These are phyloP conservation scores for Diphasiastrum complanatum DNA, from an alignment of 83 land plant genomes.

Conservation along the genomic window DNA sequence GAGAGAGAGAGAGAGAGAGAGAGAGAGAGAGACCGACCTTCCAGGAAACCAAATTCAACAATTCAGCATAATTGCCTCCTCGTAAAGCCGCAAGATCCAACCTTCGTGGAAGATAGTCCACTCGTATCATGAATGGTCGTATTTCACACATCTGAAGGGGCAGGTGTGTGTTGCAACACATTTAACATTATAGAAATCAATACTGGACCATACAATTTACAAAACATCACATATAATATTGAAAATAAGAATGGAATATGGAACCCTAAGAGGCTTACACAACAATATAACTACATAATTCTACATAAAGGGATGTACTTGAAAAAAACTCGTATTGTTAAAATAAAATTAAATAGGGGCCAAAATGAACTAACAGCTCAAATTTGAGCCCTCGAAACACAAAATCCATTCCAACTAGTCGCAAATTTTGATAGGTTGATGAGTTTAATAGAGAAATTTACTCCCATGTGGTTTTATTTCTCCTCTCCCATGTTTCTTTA, in stretches of 20 bases:
- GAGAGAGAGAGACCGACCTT: slow-evolving; percentile 45
- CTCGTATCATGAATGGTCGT: slow-evolving; percentile 58
- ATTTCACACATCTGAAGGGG: slow-evolving; percentile 76
- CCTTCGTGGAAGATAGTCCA: slow-evolving; percentile 73
- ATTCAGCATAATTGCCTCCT: slow-evolving; percentile 76
- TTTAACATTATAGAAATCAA: not conserved
- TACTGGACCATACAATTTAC: not conserved
- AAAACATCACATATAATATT: not conserved
- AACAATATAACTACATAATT: not conserved
- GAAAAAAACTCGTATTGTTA: no score
- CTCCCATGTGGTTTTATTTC: no score
- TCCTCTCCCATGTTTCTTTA: no score
- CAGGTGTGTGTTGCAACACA: not conserved
- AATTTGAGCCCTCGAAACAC: no score
- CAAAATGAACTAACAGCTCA: no score
- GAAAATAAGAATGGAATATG: not conserved
- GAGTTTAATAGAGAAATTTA: no score
- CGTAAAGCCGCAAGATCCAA: slow-evolving; percentile 66
- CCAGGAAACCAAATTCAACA: slow-evolving; percentile 83
- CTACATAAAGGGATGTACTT: no score
- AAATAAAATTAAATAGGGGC: no score
- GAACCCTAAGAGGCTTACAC: not conserved
- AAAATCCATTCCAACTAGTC: no score
- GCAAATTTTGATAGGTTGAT: no score
- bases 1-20: no score